phyloP scores from a whole-genome alignment of 371 early-diverging fungal species.

The Smittium culicis region DNA sequence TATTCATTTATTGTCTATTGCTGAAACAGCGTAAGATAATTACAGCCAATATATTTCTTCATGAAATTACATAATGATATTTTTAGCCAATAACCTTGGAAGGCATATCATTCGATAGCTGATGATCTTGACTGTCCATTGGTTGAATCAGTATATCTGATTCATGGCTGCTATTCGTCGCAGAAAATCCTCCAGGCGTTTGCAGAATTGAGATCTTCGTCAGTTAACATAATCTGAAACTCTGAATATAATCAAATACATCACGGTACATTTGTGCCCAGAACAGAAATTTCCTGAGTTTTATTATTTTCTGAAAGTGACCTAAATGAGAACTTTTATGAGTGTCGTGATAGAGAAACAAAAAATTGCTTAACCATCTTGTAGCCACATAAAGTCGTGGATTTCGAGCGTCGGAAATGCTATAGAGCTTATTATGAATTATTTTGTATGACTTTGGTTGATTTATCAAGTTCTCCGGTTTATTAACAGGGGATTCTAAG shows the following conservation, averaged over 20 bases:
- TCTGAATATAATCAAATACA: neutral
- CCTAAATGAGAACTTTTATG: neutral
- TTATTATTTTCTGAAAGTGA: neutral
- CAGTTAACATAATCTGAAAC: neutral
- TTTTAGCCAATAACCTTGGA: neutral
- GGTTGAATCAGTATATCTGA: neutral
- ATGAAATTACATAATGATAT: neutral
- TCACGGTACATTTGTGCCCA: neutral
- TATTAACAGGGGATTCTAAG: neutral
- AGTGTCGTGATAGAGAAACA: neutral
- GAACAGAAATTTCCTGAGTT: neutral
- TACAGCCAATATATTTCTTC: neutral
- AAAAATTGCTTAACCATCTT: neutral
- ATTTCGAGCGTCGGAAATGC: neutral
- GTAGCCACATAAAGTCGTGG: neutral
- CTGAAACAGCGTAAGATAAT: neutral
- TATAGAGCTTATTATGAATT: neutral
- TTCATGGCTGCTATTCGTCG: neutral
- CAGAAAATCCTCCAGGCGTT: neutral
- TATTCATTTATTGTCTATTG: neutral
- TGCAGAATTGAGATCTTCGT: neutral
- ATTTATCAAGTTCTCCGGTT: neutral
- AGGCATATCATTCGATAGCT: neutral
- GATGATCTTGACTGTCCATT: neutral
- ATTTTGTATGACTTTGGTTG: neutral